These are phyloP conservation scores for Apiotrichum gracile DNA, from an alignment of 1,284 basidiomycete genomes.

Conservation along the genomic window DNA sequence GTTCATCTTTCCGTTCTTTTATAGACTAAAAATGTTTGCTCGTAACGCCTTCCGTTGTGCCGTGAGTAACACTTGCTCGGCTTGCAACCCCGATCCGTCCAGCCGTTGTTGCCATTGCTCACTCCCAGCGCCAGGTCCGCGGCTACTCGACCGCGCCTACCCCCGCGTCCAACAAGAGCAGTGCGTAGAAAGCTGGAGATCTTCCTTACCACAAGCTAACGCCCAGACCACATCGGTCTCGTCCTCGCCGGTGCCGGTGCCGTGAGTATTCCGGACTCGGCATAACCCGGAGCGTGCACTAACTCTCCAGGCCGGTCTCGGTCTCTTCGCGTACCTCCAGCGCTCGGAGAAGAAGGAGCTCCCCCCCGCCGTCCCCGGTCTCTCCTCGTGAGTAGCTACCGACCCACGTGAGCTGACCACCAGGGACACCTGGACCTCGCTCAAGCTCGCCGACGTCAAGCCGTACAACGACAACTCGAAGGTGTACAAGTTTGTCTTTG, in stretches of 20 bases:
- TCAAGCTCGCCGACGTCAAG: constrained; percentile 75
- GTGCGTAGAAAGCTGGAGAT: too few relatives aligned
- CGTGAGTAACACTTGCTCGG: too few relatives aligned
- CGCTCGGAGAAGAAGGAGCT: constrained; percentile 12
- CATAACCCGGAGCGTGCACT: not conserved
- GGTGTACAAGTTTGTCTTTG: constrained; percentile 78
- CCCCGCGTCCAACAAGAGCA: constrained; percentile 7
- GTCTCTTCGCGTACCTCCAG: constrained; percentile 36
- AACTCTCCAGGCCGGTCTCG: constrained; percentile 26
- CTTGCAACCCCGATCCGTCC: not conserved
- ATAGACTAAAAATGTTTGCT: constrained; percentile 6
- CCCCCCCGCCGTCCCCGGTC: constrained; percentile 9
- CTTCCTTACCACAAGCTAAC: not conserved
- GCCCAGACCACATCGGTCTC: constrained; percentile 19
- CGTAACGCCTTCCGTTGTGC: constrained; percentile 14
- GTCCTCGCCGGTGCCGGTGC: constrained; percentile 32
- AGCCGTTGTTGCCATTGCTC: not conserved
- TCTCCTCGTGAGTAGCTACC: constrained; percentile 29
- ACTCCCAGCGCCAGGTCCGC: constrained; percentile 4
- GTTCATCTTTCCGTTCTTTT: not conserved
- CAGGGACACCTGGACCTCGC: constrained; percentile 43
- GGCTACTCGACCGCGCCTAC: constrained; percentile 5
- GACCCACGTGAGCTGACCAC: not conserved
- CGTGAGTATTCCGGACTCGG: constrained; percentile 26
- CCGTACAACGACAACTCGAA: constrained; percentile 91